Evolutionary conservation across 768 basidiomycete species (phyloP).

Genomic region (Amanita exitialis): DNA sequence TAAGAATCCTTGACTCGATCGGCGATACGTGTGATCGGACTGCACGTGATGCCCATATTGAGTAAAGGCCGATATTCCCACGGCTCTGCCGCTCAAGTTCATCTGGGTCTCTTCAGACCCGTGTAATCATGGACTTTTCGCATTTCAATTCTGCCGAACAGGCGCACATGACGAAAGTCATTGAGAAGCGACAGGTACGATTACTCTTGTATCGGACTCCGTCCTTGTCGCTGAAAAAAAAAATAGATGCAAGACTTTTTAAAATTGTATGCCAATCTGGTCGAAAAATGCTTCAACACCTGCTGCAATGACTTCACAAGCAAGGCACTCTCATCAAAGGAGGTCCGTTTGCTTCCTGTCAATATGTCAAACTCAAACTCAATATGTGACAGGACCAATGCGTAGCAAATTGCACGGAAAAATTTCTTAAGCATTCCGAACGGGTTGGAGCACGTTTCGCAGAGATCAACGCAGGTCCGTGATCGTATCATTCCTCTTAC

Average conservation of each 20-base stretch:
- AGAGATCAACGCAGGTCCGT: constrained; percentile 83
- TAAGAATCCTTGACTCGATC: background rate
- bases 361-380: constrained; percentile 1
- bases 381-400: constrained; percentile 60
- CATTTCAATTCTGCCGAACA: constrained; percentile 84
- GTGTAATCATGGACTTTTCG: constrained; percentile 75
- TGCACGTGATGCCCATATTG: background rate
- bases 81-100: background rate
- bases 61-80: background rate
- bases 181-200: constrained; percentile 91
- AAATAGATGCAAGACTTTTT: constrained; percentile 96
- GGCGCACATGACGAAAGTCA: constrained; percentile 90
- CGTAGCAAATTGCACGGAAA: constrained; percentile 90
- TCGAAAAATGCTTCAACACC: constrained; percentile 91
- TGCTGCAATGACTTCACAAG: constrained; percentile 97
- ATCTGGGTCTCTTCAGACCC: background rate
- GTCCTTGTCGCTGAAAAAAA: constrained; percentile 4
- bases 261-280: constrained; percentile 87
- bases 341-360: constrained; percentile 38
- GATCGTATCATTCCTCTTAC: background rate
- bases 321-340: constrained; percentile 88
- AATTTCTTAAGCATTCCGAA: constrained; percentile 95
- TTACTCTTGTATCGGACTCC: background rate
- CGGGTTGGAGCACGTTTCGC: constrained; percentile 88
- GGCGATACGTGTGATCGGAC: background rate